Conservation (phyloP, 2,329 filamentous ascomycete species). For the Periconia digitata region DNA sequence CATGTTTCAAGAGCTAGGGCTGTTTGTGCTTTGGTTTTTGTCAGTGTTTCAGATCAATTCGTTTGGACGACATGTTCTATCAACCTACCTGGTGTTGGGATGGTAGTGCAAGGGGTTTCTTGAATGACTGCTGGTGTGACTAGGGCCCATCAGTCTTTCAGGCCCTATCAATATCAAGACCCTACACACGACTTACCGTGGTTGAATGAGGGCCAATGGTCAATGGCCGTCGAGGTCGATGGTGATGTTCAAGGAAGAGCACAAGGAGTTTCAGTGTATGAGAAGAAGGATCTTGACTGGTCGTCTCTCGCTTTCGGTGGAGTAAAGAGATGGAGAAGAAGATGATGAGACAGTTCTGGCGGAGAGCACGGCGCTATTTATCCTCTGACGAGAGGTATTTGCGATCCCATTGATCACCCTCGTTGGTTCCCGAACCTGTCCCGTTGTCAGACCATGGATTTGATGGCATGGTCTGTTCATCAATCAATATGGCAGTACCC, state of each 20-base stretch:
- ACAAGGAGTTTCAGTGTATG: slow-evolving; percentile 29
- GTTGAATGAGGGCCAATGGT: slow-evolving; percentile 33
- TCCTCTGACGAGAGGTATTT: slow-evolving; percentile 31
- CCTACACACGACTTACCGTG: slow-evolving; percentile 30
- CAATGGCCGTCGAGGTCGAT: slow-evolving; percentile 11
- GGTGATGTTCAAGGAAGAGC: slow-evolving; percentile 20
- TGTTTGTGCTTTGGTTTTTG: slow-evolving; percentile 27
- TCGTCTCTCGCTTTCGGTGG: slow-evolving; percentile 30
- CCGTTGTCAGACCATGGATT: slow-evolving; percentile 37
- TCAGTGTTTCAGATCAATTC: slow-evolving; percentile 28
- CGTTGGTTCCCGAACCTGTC: slow-evolving; percentile 29
- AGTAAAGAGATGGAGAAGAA: slow-evolving; percentile 27
- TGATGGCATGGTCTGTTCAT: slow-evolving; percentile 42
- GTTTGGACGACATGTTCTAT: slow-evolving; percentile 31
- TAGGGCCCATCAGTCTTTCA: slow-evolving; percentile 32
- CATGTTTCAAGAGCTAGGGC: slow-evolving; percentile 59
- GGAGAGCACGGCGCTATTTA: slow-evolving; percentile 43
- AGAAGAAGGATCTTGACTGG: slow-evolving; percentile 31
- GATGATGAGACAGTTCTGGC: slow-evolving; percentile 28
- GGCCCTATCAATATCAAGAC: slow-evolving; percentile 23
- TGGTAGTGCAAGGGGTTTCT: slow-evolving; percentile 24
- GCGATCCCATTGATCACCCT: slow-evolving; percentile 25
- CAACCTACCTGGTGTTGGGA: slow-evolving; percentile 33
- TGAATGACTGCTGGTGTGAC: slow-evolving; percentile 26
- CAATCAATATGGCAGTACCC: slow-evolving; percentile 45